Evolutionary conservation across 2,329 filamentous ascomycete genomes (phyloP), one percentile per base, ranked within the genome.

Genomic region (Diaporthe longicolla): DNA sequence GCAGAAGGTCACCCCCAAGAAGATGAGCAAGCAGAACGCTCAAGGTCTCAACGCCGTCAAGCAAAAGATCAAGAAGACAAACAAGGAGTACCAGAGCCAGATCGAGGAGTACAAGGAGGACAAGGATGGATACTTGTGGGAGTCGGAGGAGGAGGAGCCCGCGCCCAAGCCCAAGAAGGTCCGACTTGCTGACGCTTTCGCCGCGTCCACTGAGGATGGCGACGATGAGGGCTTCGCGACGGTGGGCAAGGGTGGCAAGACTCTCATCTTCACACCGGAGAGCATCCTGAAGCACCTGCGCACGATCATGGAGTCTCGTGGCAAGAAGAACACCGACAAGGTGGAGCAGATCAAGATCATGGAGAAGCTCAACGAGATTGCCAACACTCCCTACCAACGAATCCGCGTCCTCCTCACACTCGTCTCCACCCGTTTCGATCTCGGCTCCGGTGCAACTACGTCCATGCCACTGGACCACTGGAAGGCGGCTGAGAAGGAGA

Each of bases 41-140:
- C 94, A 95, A 85, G 95, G 95, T 81, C 90, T 99, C 81, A 99
- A 98, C 84, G 95, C 95, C 76, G 94, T 98, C 81, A 97, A 98
- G 87, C 97, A 99, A 85, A 95, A 95, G 87, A 95, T 99, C 88
- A 95, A 96, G 91, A 98, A 98, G 91, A 96, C 96, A 87, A 97
- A 96, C 89, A 97, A 97, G 87, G 96, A 98, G 77, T 96, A 96
- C 86, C 91, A 94, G 81, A 88, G 90, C 76, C 94, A 98, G 81
- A 93, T 99, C 80, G 95, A 98, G 79, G 90, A 92, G 77, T 99
- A 96, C 87, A 90, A 94, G 78, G 92, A 91, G 77, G 91, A 97
- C 84, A 95, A 96, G 84, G 95, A 96, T 77, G 92, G 87, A 24
- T 98, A 93, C 85, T 95, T 98, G 94, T 92, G 93, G 83, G 74